These are phyloP conservation scores for Lipomyces orientalis DNA, from an alignment of 805 yeast genomes.

Conservation along the genomic window DNA sequence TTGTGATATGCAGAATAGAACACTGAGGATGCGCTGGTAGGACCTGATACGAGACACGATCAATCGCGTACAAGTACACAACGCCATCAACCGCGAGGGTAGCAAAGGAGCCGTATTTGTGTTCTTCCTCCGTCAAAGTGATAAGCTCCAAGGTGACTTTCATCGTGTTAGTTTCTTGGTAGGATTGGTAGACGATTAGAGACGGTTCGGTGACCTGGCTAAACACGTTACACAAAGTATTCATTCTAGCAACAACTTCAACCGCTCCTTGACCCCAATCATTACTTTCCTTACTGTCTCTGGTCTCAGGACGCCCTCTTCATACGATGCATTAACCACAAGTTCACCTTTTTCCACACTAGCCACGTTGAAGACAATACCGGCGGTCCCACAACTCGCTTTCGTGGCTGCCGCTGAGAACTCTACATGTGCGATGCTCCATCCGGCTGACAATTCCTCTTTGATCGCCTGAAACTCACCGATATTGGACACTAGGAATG, in stretches of 20 bases:
- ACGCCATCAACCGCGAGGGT: no score
- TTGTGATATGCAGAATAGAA: slow-evolving; percentile 35
- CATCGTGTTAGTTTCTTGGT: no score
- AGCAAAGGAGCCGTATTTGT: no score
- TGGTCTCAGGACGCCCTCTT: slow-evolving; percentile 3
- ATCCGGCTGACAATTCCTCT: background rate
- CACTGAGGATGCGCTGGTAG: no score
- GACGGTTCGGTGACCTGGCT: background rate
- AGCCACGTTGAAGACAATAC: slow-evolving; percentile 6
- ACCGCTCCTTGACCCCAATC: background rate
- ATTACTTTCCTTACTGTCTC: slow-evolving; percentile 1
- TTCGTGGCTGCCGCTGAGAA: slow-evolving; percentile 3
- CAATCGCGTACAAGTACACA: no score
- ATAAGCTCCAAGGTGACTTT: no score
- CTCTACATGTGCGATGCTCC: background rate
- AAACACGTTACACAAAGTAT: no score
- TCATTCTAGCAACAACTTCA: slow-evolving; percentile 2
- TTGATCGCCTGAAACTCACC: background rate
- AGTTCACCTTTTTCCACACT: background rate
- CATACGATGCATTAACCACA: slow-evolving; percentile 3
- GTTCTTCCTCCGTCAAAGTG: no score
- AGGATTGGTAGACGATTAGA: no score
- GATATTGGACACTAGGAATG: background rate
- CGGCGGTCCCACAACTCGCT: background rate
- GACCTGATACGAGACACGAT: no score